Percentiles rank a stretch among this genome's conserved stretches.
Evolutionary conservation across 371 early-diverging fungal genomes (phyloP).

Genomic region (Blastocladiella emersonii): DNA sequence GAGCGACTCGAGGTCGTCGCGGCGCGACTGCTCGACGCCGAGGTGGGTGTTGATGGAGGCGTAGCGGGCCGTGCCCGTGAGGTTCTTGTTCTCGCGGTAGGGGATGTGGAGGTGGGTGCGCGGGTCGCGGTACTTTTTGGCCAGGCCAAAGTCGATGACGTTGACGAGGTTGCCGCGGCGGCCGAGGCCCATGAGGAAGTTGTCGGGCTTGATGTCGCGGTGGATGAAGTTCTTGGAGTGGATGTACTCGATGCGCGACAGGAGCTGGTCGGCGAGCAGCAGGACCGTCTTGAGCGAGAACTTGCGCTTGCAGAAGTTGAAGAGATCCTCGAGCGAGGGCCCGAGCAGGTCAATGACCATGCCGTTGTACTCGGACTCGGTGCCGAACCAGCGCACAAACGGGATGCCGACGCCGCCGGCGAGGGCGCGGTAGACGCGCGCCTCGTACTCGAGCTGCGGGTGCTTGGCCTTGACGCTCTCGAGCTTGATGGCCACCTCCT

Average conservation of each 20-base stretch:
- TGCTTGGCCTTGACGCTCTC: slow-evolving; percentile 86
- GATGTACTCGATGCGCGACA: slow-evolving; percentile 90
- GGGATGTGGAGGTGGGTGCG: slow-evolving; percentile 23
- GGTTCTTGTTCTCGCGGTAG: slow-evolving; percentile 19
- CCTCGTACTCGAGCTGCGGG: slow-evolving; percentile 95
- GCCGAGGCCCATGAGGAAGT: slow-evolving; percentile 29
- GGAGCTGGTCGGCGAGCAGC: slow-evolving; percentile 93
- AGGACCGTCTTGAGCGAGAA: slow-evolving; percentile 98
- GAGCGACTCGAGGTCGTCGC: slow-evolving; percentile 98
- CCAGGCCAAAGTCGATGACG: slow-evolving; percentile 37
- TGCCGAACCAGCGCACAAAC: slow-evolving; percentile 85
- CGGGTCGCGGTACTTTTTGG: slow-evolving; percentile 25
- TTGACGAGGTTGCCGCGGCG: slow-evolving; percentile 16
- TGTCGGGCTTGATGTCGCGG: slow-evolving; percentile 39
- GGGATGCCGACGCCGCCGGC: slow-evolving; percentile 95
- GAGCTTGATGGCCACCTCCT: slow-evolving; percentile 94
- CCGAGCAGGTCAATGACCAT: slow-evolving; percentile 99
- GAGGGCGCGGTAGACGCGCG: slow-evolving; percentile 83
- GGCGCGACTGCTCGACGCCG: slow-evolving; percentile 86
- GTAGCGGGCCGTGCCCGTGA: slow-evolving; percentile 40
- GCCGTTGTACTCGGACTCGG: slow-evolving; percentile 84
- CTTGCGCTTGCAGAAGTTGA: slow-evolving; percentile 93
- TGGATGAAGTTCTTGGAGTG: slow-evolving; percentile 80
- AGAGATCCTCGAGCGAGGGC: slow-evolving; percentile 95
- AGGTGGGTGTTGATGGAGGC: slow-evolving; percentile 33